A percentile compares a stretch with the other conserved stretches of the same genome.
Evolutionary conservation across 495 filamentous ascomycete species (phyloP).

Genomic region (Xylaria bambusicola): DNA sequence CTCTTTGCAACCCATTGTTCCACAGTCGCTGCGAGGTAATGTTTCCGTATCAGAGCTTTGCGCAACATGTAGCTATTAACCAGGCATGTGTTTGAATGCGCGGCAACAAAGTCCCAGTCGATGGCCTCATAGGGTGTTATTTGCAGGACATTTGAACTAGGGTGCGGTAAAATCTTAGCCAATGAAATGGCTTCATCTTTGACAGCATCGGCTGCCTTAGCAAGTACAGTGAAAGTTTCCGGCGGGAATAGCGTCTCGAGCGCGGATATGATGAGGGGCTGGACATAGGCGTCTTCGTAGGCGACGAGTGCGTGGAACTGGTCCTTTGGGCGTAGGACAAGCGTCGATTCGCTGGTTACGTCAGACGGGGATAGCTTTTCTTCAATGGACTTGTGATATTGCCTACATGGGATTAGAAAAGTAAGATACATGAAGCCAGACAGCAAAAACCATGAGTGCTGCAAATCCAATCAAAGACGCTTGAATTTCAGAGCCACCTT

Average conservation of each 20-base stretch:
- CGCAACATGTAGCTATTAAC: constrained; percentile 89
- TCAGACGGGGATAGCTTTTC: constrained; percentile 18
- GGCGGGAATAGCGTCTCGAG: constrained; percentile 62
- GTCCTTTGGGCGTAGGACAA: constrained; percentile 29
- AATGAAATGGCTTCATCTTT: constrained; percentile 35
- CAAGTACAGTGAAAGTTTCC: constrained; percentile 34
- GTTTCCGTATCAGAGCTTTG: constrained; percentile 96
- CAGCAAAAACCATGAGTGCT: constrained; percentile 5
- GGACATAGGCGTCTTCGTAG: constrained; percentile 84
- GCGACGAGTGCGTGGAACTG: constrained; percentile 75
- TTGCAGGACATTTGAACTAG: constrained; percentile 64
- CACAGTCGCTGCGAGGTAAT: constrained; percentile 81
- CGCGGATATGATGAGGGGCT: constrained; percentile 75
- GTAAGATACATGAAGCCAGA: constrained; percentile 28
- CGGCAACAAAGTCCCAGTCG: constrained; percentile 72
- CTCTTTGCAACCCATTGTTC: constrained; percentile 80
- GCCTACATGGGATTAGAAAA: constrained; percentile 23
- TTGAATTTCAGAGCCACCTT: not conserved
- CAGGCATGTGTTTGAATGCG: constrained; percentile 59
- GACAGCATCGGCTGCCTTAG: constrained; percentile 19
- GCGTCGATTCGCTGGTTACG: constrained; percentile 15
- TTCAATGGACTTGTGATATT: constrained; percentile 18
- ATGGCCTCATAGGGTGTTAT: constrained; percentile 84
- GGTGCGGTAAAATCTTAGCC: constrained; percentile 30
- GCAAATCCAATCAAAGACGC: constrained; percentile 11